Evolutionary conservation across 202 grass and related monocot genomes (phyloP).

Genomic region (Panicum virgatum): DNA sequence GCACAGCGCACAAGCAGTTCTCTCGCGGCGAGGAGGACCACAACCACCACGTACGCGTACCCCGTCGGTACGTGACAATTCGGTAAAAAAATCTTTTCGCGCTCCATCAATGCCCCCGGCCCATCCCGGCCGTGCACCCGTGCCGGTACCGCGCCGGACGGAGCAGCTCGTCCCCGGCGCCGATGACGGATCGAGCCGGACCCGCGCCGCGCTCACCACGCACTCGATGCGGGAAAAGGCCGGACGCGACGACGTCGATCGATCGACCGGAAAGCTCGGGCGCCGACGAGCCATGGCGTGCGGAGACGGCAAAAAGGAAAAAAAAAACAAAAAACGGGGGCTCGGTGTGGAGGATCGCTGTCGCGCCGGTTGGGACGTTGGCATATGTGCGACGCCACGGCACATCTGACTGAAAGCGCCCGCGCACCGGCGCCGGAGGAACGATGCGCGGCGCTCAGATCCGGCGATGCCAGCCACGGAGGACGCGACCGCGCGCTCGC

Average conservation of each 20-base stretch:
- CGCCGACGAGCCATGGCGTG: background rate
- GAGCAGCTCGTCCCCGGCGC: background rate
- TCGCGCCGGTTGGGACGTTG: conserved; percentile 21
- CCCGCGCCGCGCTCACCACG: background rate
- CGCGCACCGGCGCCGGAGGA: conserved; percentile 7
- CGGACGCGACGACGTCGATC: background rate
- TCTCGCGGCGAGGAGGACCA: background rate
- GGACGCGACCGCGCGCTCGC: too few species aligned
- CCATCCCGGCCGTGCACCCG: background rate
- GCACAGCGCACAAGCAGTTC: background rate
- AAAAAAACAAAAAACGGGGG: background rate
- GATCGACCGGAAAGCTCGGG: background rate
- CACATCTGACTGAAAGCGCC: conserved; percentile 29
- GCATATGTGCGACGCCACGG: background rate
- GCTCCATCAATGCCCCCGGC: background rate
- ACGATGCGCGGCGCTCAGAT: background rate
- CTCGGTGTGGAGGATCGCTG: conserved; percentile 40
- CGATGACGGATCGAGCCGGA: background rate
- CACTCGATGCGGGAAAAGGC: background rate
- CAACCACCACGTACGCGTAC: background rate
- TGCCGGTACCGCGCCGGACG: background rate
- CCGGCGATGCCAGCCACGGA: background rate
- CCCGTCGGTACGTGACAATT: background rate
- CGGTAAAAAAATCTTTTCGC: background rate
- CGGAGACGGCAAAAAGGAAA: background rate